A percentile compares a stretch with the other conserved stretches of the same genome.
These are phyloP conservation scores for Chloranthus sessilifolius DNA, from an alignment of 164 flowering plant species.

Conservation along the genomic window DNA sequence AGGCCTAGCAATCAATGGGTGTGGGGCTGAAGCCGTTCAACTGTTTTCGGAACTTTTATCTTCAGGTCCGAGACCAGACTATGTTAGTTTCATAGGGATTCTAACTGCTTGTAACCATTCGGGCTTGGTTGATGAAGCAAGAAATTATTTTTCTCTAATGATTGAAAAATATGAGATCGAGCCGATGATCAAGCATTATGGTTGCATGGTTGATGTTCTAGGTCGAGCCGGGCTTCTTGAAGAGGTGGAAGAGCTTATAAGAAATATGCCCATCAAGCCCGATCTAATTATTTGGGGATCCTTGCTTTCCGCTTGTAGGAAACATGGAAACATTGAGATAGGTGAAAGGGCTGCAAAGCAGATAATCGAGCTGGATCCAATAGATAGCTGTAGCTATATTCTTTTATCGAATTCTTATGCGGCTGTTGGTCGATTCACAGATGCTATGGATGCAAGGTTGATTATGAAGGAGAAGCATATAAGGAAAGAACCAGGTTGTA, in stretches of 20 bases:
- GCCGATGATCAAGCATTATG: slow-evolving; percentile 62
- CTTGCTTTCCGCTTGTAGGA: slow-evolving; percentile 51
- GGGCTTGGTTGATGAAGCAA: slow-evolving; percentile 49
- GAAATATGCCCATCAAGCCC: slow-evolving; percentile 44
- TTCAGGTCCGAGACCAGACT: slow-evolving; percentile 41
- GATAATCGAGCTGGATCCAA: slow-evolving; percentile 34
- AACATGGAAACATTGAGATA: slow-evolving; percentile 42
- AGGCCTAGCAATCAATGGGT: slow-evolving; percentile 70
- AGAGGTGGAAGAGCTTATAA: slow-evolving; percentile 57
- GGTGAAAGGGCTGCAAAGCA: slow-evolving; percentile 43
- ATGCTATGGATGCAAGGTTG: slow-evolving; percentile 44
- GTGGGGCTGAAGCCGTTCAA: slow-evolving; percentile 42
- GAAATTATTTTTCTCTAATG: slow-evolving; percentile 44
- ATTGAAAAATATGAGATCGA: slow-evolving; percentile 33
- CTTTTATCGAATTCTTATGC: slow-evolving; percentile 64
- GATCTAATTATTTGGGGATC: slow-evolving; percentile 68
- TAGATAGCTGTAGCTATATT: slow-evolving; percentile 40
- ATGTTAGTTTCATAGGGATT: slow-evolving; percentile 56
- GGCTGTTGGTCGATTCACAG: slow-evolving; percentile 29
- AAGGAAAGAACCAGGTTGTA: slow-evolving; percentile 60
- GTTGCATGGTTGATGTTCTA: slow-evolving; percentile 60
- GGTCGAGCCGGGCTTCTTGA: slow-evolving; percentile 54
- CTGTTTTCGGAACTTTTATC: slow-evolving; percentile 45
- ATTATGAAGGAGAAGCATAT: slow-evolving; percentile 39
- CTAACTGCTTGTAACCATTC: slow-evolving; percentile 67